Base-by-base conservation (phyloP, 352 stramenopile genomes). In the Sclerospora graminicola region DNA sequence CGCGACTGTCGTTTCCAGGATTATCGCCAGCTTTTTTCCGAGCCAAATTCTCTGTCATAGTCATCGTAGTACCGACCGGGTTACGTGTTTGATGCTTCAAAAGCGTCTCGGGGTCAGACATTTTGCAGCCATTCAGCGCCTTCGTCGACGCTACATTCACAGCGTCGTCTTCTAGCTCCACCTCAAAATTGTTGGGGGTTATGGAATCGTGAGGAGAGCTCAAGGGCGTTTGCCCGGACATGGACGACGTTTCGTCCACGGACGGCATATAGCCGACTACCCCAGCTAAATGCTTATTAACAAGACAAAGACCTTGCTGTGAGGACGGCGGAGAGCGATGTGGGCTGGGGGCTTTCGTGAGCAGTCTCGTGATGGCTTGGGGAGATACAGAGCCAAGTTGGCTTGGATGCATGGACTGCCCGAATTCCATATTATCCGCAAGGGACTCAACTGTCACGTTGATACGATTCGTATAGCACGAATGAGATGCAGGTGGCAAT, bases 201-300 rank as follows among this genome's bases (percentile, higher is more conserved):
- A 40, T 65, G 11, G 32, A 13, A 35, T 55, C 31, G 18, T 53
- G 57, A 31, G 72, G 69, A 23, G 69, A 81, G 30, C 40, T 69
- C 13, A 65, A 43, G 3, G 72, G 69, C 0, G 69, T 82, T 42
- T 81, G 66, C 0, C 67, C 60, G 4, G 65, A 63, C 39, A 82
- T 50, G 7, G 67, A 69, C 11, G 63, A 66, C 0, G 61, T 79
- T 31, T 89, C 78, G 13, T 89, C 75, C 4, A 89, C 57, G 3
- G 68, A 68, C 7, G 74, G 75, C 78, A 89, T 89, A 45, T 87
- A 83, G 5, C 68, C 68, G 5, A 71, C 57, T 20, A 63, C 53
- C 4, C 54, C 47, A 8, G 49, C 54, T 3, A 61, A 44, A 30
- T 67, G 54, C 18, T 68, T 64, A 24, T 61, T 64, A 9, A 56